A percentile compares a stretch with the other conserved stretches of the same genome.
phyloP scores from a whole-genome alignment of 2,329 filamentous ascomycete species.

The Tolypocladium nubicola region DNA sequence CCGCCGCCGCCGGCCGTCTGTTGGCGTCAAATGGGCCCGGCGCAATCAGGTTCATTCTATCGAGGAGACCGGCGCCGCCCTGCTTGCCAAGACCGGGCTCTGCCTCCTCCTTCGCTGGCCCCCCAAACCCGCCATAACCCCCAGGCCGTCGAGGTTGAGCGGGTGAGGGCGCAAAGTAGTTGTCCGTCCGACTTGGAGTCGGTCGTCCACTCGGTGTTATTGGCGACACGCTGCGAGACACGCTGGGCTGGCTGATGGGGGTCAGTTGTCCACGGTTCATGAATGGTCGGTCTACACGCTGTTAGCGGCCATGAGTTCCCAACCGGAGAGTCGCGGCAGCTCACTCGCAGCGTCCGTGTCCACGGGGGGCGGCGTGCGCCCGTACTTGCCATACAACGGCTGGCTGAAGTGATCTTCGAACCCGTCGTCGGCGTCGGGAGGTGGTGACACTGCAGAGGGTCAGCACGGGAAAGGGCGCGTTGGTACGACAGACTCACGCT shows the following conservation, averaged over 20 bases:
- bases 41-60: slow-evolving; percentile 54
- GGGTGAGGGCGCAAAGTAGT: slow-evolving; percentile 29
- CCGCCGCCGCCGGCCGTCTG: slow-evolving; percentile 21
- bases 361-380: slow-evolving; percentile 33
- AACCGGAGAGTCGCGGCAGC: slow-evolving; percentile 8
- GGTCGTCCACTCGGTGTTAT: slow-evolving; percentile 39
- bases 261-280: slow-evolving; percentile 48
- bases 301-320: background rate
- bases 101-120: background rate
- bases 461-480: background rate
- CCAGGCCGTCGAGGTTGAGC: slow-evolving; percentile 21
- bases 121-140: slow-evolving; percentile 36
- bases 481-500: slow-evolving; percentile 24
- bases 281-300: slow-evolving; percentile 19
- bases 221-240: slow-evolving; percentile 54
- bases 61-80: slow-evolving; percentile 30
- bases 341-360: slow-evolving; percentile 44
- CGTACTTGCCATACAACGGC: slow-evolving; percentile 23
- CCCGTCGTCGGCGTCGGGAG: slow-evolving; percentile 19
- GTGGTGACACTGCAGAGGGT: slow-evolving; percentile 24
- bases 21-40: slow-evolving; percentile 54
- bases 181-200: slow-evolving; percentile 30
- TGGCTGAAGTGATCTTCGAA: slow-evolving; percentile 14
- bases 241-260: slow-evolving; percentile 49
- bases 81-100: slow-evolving; percentile 2